Percentiles rank a stretch among this genome's conserved stretches.
Conservation (phyloP, 1,139 yeast genomes). For the Pichia sp. region DNA sequence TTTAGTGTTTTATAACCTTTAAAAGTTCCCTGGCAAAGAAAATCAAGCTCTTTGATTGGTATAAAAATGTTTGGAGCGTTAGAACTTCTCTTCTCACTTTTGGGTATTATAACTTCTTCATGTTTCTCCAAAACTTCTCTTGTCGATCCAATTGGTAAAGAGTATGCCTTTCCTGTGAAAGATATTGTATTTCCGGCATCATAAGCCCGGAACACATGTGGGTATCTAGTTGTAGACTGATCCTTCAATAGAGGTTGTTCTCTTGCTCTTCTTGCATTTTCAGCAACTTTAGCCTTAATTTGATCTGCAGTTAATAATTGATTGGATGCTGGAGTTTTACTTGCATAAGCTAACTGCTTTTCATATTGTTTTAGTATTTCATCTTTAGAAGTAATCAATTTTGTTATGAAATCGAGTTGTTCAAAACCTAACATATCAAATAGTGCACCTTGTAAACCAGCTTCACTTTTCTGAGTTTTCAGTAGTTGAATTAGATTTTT, state of each 20-base stretch:
- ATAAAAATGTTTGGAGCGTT: slow-evolving; percentile 51
- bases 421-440: slow-evolving; percentile 83
- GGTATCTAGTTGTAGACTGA: slow-evolving; percentile 50
- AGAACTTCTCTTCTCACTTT: slow-evolving; percentile 44
- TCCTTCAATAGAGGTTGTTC: slow-evolving; percentile 45
- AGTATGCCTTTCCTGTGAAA: slow-evolving; percentile 70
- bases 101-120: slow-evolving; percentile 83
- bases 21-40: slow-evolving; percentile 78
- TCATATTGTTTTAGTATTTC: slow-evolving; percentile 19
- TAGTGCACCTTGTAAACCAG: slow-evolving; percentile 57
- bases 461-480: slow-evolving; percentile 38
- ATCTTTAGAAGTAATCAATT: slow-evolving; percentile 48
- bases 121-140: slow-evolving; percentile 52
- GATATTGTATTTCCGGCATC: slow-evolving; percentile 65
- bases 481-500: slow-evolving; percentile 29
- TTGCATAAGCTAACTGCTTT: slow-evolving; percentile 6
- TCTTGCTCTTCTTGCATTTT: slow-evolving; percentile 46
- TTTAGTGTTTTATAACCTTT: slow-evolving; percentile 70
- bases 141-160: slow-evolving; percentile 76
- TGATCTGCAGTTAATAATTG: slow-evolving; percentile 48
- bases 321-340: slow-evolving; percentile 1
- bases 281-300: slow-evolving; percentile 48
- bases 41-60: slow-evolving; percentile 57
- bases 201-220: slow-evolving; percentile 76
- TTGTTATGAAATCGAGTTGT: slow-evolving; percentile 69